Evolutionary conservation across 2,329 filamentous ascomycete genomes (phyloP), one percentile per base, ranked within the genome.

Genomic region (Xylogone sp.): DNA sequence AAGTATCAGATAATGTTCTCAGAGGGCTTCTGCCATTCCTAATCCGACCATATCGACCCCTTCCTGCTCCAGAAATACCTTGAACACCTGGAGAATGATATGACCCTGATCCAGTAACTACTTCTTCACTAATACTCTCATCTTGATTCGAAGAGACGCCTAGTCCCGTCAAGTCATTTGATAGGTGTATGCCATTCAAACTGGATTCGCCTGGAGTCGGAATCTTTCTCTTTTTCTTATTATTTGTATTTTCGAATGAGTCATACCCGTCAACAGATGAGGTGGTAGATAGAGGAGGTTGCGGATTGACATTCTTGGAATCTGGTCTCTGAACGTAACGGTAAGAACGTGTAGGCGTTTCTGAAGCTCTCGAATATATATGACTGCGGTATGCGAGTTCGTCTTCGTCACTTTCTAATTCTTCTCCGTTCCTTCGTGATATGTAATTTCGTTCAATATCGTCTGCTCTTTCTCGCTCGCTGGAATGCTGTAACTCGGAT

Each of bases 181-280:
- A 83, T 48, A 88, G 69, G 53, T 65, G 64, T 44, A 58, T 57
- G n/a, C 64, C 64, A 49, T 67, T 68, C 27, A 65, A 59, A 3
- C 69, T 81, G 13, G 84, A 76, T 62, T 89, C 88, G 18, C 89
- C 88, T 9, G 90, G 90, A 0, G 91, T 91, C 0, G 94, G 94
- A 34, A 99, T 97, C 72, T 99, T 99, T 60, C 94, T 83, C 71
- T 99, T 97, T 76, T 97, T 99, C 72, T 99, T 99, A 68, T 99
- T 99, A 69, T 96, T 97, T 31, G 90, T 96, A 64, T 97, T 97
- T 70, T 99, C 94, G 63, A 97, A 96, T 6, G 90, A 94, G 69
- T 99, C 94, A 68, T 97, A 97, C 13, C 92, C 91, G 67, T 97
- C 93, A 10, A 82, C 75, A 2, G 86, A 87, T 3, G 86, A 87